A percentile compares a stretch with the other conserved stretches of the same genome.
Evolutionary conservation across 1,284 basidiomycete genomes (phyloP).

Genomic region (Rhodofomes roseus): DNA sequence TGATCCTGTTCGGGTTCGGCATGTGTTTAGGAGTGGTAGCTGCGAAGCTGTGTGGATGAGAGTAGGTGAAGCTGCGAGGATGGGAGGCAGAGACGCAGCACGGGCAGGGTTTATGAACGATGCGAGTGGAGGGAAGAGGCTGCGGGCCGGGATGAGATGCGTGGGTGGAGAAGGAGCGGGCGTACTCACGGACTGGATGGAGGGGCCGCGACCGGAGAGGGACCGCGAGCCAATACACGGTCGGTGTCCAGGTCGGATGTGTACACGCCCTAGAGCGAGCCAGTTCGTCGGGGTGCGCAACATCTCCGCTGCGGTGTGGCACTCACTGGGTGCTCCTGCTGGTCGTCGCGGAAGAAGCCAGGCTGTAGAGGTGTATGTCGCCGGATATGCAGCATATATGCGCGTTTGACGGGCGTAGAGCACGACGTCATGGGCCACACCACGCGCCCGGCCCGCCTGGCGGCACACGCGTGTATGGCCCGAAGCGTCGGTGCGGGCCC

Average conservation of each 20-base stretch:
- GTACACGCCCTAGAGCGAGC: conserved; percentile 3
- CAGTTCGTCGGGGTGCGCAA: conserved; percentile 1
- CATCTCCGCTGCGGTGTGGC: not conserved
- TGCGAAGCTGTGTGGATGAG: conserved; percentile 3
- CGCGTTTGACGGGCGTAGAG: not conserved
- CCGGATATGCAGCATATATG: not conserved
- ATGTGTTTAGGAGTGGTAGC: conserved; percentile 11
- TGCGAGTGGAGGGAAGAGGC: not conserved
- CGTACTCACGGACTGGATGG: not conserved
- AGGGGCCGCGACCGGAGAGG: not conserved
- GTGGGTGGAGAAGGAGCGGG: not conserved
- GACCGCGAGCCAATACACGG: not conserved
- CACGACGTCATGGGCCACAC: too few species aligned
- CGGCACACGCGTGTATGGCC: too few species aligned
- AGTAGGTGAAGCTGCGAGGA: not conserved
- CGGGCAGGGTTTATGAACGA: conserved; percentile 6
- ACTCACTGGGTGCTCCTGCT: too few species aligned
- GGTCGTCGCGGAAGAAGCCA: too few species aligned
- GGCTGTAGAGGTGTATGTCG: too few species aligned
- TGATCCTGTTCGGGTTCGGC: conserved; percentile 30
- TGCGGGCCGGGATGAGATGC: conserved; percentile 3
- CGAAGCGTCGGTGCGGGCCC: too few species aligned
- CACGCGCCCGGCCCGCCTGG: too few species aligned
- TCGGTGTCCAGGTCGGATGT: not conserved
- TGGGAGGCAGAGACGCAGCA: conserved; percentile 4